Conservation (phyloP, 805 yeast species). For the Kuraishia floccosa region DNA sequence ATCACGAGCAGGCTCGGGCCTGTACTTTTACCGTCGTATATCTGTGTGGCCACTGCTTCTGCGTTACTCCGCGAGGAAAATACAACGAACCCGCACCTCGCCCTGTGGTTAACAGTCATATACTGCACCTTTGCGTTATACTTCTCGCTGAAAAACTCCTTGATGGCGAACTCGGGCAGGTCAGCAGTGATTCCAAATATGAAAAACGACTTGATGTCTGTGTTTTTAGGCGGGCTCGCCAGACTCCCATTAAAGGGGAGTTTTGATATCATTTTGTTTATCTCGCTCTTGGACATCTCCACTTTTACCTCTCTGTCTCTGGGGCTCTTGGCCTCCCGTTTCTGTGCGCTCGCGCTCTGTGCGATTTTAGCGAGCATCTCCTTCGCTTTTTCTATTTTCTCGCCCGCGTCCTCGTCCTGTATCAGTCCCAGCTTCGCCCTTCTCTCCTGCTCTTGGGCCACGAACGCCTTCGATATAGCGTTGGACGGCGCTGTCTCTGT, state of each 20-base stretch:
- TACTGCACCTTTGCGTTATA: conserved; percentile 34
- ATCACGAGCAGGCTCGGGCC: conserved; percentile 1
- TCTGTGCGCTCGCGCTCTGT: conserved; percentile 6
- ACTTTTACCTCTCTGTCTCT: not conserved
- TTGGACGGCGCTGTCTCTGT: conserved; percentile 32
- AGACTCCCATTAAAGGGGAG: conserved; percentile 65
- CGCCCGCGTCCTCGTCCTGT: conserved; percentile 10
- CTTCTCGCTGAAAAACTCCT: conserved; percentile 31
- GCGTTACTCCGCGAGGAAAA: conserved; percentile 40
- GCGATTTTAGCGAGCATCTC: conserved; percentile 42
- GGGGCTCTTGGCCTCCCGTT: not conserved
- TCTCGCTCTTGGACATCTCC: conserved; percentile 23
- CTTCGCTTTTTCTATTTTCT: conserved; percentile 27
- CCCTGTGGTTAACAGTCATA: conserved; percentile 40
- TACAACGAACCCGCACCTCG: conserved; percentile 55
- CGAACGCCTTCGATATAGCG: conserved; percentile 41
- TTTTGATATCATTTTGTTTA: conserved; percentile 39
- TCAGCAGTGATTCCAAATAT: conserved; percentile 64
- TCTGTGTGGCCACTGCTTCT: conserved; percentile 24
- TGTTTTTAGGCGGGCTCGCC: conserved; percentile 23
- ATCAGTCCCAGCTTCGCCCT: conserved; percentile 3
- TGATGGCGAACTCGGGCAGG: conserved; percentile 50
- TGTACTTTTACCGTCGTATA: conserved; percentile 3
- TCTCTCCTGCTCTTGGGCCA: conserved; percentile 34
- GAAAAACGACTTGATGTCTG: conserved; percentile 46